A percentile compares a stretch with the other conserved stretches of the same genome.
Conservation (phyloP, 208 protist species). For the Phytomonas sp. region DNA sequence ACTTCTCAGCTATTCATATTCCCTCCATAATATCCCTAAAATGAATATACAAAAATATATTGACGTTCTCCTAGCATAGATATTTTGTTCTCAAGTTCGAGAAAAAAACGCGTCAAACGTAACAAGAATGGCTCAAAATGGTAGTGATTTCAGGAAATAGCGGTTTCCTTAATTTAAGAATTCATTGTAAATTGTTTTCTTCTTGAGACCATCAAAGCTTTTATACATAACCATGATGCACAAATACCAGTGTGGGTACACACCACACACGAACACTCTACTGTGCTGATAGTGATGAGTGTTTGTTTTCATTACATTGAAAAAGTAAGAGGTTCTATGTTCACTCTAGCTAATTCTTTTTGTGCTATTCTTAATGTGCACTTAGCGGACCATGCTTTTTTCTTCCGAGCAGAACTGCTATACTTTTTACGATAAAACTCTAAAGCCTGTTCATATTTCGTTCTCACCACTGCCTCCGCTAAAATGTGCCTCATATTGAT, state of each 20-base stretch:
- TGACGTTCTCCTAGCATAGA: not conserved
- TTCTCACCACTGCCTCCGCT: not conserved
- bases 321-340: not conserved
- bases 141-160: not conserved
- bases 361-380: not conserved
- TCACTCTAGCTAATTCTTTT: not conserved
- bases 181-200: not conserved
- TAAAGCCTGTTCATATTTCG: not conserved
- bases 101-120: not conserved
- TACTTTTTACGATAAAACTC: not conserved
- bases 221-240: not conserved
- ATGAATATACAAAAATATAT: not conserved
- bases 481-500: constrained; percentile 1
- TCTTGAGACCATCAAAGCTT: not conserved
- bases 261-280: not conserved
- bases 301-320: not conserved
- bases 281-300: not conserved
- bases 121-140: not conserved
- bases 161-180: not conserved
- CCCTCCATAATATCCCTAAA: not conserved
- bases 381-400: not conserved
- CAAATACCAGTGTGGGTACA: not conserved
- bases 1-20: not conserved
- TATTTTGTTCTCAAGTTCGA: not conserved
- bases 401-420: not conserved